phyloP scores from a whole-genome alignment of 2,329 filamentous ascomycete species.

The Mycosphaerelloides madeirae region DNA sequence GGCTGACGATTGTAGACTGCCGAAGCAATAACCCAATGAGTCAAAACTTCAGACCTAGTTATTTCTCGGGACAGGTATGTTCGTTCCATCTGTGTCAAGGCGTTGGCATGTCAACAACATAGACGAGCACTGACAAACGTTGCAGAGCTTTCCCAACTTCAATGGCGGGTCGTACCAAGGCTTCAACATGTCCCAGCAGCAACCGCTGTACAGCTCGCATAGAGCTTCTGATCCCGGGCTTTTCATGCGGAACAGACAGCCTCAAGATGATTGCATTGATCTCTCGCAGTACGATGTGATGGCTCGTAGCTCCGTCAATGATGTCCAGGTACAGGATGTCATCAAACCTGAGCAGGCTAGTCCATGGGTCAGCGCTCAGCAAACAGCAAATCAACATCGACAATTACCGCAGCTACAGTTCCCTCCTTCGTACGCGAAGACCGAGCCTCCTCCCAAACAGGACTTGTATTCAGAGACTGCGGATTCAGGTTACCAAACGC shows the following conservation, averaged over 20 bases:
- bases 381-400: too few relatives aligned
- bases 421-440: neutral
- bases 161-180: neutral
- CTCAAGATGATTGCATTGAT: constrained; percentile 1
- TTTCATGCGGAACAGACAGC: neutral
- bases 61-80: neutral
- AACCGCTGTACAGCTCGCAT: neutral
- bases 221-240: constrained; percentile 4
- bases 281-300: constrained; percentile 3
- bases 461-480: constrained; percentile 6
- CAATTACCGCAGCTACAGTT: too few relatives aligned
- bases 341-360: constrained; percentile 10
- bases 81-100: too few relatives aligned
- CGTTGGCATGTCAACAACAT: neutral
- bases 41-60: neutral
- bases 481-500: constrained; percentile 19
- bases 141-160: constrained; percentile 1
- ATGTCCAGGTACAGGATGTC: constrained; percentile 6
- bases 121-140: neutral
- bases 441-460: constrained; percentile 10
- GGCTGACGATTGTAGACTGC: too few relatives aligned
- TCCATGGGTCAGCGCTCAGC: constrained; percentile 5
- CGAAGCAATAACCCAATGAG: too few relatives aligned
- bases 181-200: neutral
- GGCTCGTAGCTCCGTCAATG: neutral